Conservation (phyloP, 495 filamentous ascomycete species). For the Collariella sp. region DNA sequence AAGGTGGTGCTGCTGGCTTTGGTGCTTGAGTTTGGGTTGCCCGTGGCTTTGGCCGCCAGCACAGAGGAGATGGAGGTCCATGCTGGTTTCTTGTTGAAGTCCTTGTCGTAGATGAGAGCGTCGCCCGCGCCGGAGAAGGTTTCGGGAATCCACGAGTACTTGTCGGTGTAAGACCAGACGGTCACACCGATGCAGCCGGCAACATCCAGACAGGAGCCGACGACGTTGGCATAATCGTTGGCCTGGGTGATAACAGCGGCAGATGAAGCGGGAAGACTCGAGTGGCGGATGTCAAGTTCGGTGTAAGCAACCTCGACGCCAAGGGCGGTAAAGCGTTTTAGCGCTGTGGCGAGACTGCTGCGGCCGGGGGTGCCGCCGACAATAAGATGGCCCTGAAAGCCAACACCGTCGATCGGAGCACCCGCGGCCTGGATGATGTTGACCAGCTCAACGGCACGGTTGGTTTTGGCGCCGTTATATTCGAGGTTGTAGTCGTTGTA, state of each 20-base stretch:
- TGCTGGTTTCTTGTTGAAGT: conserved; percentile 46
- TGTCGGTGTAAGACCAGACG: conserved; percentile 57
- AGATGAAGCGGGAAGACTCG: conserved; percentile 29
- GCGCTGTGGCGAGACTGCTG: conserved; percentile 28
- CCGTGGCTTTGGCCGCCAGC: conserved; percentile 26
- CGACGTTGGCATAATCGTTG: conserved; percentile 46
- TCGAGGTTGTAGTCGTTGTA: conserved; percentile 67
- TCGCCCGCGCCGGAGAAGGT: conserved; percentile 48
- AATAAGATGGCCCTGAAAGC: conserved; percentile 52
- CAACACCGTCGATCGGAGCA: conserved; percentile 52
- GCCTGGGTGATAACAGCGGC: conserved; percentile 44
- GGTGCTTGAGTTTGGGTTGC: background rate
- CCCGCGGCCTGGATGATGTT: conserved; percentile 37
- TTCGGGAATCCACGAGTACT: conserved; percentile 44
- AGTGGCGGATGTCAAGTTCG: conserved; percentile 51
- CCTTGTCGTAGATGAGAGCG: conserved; percentile 48
- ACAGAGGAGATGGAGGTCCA: conserved; percentile 37
- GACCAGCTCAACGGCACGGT: conserved; percentile 40
- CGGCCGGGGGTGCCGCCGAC: conserved; percentile 41
- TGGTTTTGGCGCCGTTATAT: conserved; percentile 43
- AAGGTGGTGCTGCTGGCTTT: conserved; percentile 17
- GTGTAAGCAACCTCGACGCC: conserved; percentile 54
- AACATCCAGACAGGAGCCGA: conserved; percentile 48
- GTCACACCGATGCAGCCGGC: conserved; percentile 51
- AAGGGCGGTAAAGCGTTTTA: conserved; percentile 38